These are phyloP conservation scores for Epichloe uncinata DNA, from an alignment of 2,329 filamentous ascomycete genomes.

Conservation along the genomic window DNA sequence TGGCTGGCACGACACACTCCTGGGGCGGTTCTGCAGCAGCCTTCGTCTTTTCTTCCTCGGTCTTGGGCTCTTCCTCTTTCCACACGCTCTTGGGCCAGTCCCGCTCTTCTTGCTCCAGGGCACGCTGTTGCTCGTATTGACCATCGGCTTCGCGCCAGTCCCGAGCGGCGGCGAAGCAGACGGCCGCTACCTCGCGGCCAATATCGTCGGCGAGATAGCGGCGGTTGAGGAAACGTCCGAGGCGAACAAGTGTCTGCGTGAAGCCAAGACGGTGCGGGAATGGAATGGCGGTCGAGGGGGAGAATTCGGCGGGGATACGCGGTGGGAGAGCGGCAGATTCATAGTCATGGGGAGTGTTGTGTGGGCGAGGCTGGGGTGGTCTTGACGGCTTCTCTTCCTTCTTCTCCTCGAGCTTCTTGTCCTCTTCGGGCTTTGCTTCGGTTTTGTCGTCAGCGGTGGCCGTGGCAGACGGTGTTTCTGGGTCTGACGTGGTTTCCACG, in stretches of 20 bases:
- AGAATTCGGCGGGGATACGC: slow-evolving; percentile 55
- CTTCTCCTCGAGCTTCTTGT: slow-evolving; percentile 27
- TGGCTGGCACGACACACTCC: too few species aligned
- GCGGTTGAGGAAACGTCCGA: slow-evolving; percentile 79
- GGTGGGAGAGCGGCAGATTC: slow-evolving; percentile 47
- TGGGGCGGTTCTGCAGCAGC: too few species aligned
- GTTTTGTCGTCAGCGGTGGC: slow-evolving; percentile 10
- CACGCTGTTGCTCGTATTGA: slow-evolving; percentile 30
- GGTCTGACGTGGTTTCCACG: slow-evolving; percentile 10
- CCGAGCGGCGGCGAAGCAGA: slow-evolving; percentile 52
- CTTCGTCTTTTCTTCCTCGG: too few species aligned
- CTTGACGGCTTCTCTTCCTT: slow-evolving; percentile 39
- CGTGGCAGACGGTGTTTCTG: slow-evolving; percentile 6
- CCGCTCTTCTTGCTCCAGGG: slow-evolving; percentile 57
- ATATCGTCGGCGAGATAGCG: slow-evolving; percentile 76
- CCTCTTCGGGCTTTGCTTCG: slow-evolving; percentile 22
- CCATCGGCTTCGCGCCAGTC: slow-evolving; percentile 33
- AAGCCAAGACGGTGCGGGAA: slow-evolving; percentile 91
- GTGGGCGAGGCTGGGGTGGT: slow-evolving; percentile 53
- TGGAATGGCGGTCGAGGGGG: slow-evolving; percentile 56
- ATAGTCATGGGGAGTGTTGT: slow-evolving; percentile 65
- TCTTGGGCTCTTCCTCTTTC: too few species aligned
- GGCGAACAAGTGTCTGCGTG: slow-evolving; percentile 71
- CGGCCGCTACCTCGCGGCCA: slow-evolving; percentile 75
- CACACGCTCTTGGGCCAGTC: slow-evolving; percentile 77